A percentile compares a stretch with the other conserved stretches of the same genome.
Evolutionary conservation across 1,139 yeast genomes (phyloP).

Genomic region (Candida labiduridarum): DNA sequence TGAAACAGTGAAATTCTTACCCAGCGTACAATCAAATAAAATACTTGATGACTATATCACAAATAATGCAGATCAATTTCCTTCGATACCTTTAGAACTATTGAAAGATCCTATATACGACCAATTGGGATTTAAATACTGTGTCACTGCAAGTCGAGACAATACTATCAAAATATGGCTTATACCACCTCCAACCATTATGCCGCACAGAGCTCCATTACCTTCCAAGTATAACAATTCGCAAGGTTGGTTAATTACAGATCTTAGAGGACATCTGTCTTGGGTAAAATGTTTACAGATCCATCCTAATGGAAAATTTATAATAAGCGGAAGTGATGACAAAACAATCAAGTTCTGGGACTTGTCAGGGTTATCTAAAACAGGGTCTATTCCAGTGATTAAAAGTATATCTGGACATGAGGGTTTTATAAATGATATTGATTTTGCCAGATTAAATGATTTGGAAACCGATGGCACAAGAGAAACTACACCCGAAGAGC

Average conservation of each 20-base stretch:
- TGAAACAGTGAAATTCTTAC: constrained; percentile 73
- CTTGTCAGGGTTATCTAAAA: constrained; percentile 47
- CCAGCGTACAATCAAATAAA: constrained; percentile 44
- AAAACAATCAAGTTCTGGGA: constrained; percentile 82
- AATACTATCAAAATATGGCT: constrained; percentile 77
- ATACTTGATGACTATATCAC: constrained; percentile 53
- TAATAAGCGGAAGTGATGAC: constrained; percentile 82
- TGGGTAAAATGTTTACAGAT: constrained; percentile 78
- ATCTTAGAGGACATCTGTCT: constrained; percentile 73
- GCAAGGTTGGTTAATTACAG: constrained; percentile 60
- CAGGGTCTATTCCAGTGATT: constrained; percentile 47
- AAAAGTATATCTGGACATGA: constrained; percentile 65
- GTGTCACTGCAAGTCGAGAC: constrained; percentile 84
- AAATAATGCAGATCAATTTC: constrained; percentile 32
- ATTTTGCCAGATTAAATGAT: constrained; percentile 54
- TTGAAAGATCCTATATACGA: constrained; percentile 31
- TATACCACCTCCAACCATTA: constrained; percentile 57
- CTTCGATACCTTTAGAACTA: constrained; percentile 37
- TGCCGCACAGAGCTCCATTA: constrained; percentile 57
- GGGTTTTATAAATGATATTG: constrained; percentile 69
- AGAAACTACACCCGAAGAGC: constrained; percentile 18
- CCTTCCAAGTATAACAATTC: constrained; percentile 56
- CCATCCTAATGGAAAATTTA: constrained; percentile 75
- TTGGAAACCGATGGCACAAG: constrained; percentile 5
- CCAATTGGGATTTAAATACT: constrained; percentile 60